Conservation (phyloP, 2,329 filamentous ascomycete genomes). For the Fonsecaea erecta region DNA sequence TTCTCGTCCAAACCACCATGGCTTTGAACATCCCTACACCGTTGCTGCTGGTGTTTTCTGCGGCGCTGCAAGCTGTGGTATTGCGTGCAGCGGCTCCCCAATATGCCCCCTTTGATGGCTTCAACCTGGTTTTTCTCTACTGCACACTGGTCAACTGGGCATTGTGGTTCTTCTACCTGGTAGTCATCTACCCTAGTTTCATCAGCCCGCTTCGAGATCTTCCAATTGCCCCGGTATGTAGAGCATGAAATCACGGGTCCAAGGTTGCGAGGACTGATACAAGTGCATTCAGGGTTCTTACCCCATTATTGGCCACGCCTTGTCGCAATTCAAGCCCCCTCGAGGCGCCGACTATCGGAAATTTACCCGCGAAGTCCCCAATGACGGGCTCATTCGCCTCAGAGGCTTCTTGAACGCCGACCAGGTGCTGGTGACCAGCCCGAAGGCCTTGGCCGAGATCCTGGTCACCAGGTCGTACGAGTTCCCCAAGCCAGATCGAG, state of each 20-base stretch:
- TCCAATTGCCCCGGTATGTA: slow-evolving; percentile 54
- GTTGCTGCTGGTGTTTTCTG: slow-evolving; percentile 2
- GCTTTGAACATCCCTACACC: slow-evolving; percentile 4
- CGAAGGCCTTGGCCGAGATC: slow-evolving; percentile 70
- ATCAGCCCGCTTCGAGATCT: slow-evolving; percentile 63
- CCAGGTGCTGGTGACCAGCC: slow-evolving; percentile 62
- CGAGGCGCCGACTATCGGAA: slow-evolving; percentile 44
- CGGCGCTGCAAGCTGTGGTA: slow-evolving; percentile 2
- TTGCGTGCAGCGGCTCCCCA: not conserved
- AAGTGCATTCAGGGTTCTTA: slow-evolving; percentile 34
- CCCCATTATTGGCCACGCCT: slow-evolving; percentile 52
- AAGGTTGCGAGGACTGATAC: not conserved
- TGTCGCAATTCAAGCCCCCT: slow-evolving; percentile 42
- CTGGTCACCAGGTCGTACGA: slow-evolving; percentile 70
- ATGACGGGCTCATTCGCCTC: slow-evolving; percentile 73
- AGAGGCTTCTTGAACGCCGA: slow-evolving; percentile 65
- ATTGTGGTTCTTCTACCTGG: slow-evolving; percentile 38
- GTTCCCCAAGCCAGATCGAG: slow-evolving; percentile 64
- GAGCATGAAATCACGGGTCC: not conserved
- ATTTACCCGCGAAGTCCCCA: slow-evolving; percentile 64
- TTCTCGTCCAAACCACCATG: not conserved
- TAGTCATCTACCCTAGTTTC: slow-evolving; percentile 61
- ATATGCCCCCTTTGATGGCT: not conserved
- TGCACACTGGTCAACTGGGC: slow-evolving; percentile 24
- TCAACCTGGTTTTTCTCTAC: slow-evolving; percentile 1